Conservation (phyloP, 768 basidiomycete species). For the Lactarius akahatsu region DNA sequence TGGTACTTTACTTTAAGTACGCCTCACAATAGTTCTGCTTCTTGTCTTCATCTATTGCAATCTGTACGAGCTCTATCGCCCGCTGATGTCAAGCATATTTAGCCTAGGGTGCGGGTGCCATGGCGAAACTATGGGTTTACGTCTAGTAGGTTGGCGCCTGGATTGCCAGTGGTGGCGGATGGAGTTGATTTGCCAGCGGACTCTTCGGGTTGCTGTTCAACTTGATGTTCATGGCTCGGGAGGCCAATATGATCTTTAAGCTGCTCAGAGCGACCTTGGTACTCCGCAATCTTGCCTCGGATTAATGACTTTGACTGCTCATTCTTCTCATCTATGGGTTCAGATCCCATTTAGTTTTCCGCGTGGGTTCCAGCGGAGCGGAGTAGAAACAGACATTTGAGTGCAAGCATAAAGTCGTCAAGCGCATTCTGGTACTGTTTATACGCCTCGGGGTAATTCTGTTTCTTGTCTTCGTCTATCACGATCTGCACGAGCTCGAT, state of each 20-base stretch:
- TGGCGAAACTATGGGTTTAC: no score
- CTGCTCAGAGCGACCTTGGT: conserved; percentile 86
- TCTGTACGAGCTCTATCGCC: no score
- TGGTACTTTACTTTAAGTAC: no score
- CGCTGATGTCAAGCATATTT: no score
- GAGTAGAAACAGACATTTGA: conserved; percentile 65
- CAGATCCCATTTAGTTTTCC: conserved; percentile 4
- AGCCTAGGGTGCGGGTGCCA: no score
- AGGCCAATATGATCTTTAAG: conserved; percentile 66
- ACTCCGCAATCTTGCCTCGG: conserved; percentile 84
- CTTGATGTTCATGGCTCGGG: no score
- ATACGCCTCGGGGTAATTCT: conserved; percentile 95
- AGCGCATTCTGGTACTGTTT: conserved; percentile 88
- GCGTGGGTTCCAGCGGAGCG: background rate
- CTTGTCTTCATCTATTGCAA: no score
- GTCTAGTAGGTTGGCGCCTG: no score
- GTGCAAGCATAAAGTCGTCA: conserved; percentile 99
- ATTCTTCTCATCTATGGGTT: conserved; percentile 80
- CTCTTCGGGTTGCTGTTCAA: no score
- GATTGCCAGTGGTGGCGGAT: no score
- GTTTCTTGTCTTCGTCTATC: conserved; percentile 89
- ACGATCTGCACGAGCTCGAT: conserved; percentile 91
- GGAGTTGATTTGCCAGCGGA: no score
- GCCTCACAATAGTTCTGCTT: no score
- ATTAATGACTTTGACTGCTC: conserved; percentile 87